Conservation (phyloP, 176 grass and related monocot genomes). For the Hyparrhenia diplandra region DNA sequence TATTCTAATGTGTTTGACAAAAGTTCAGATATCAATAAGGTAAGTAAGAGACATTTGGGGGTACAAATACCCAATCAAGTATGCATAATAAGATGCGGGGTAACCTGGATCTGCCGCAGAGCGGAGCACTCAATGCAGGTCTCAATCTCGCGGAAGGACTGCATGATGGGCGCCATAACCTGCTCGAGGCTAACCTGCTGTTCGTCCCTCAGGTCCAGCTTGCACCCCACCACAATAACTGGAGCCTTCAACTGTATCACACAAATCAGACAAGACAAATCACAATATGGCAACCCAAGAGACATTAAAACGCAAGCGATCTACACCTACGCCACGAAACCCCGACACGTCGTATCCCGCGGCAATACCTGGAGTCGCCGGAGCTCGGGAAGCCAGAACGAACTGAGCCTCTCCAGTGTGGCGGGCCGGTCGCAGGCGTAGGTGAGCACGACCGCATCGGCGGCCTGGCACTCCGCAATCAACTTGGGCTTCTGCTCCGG, state of each 20-base stretch:
- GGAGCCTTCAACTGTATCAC: conserved; percentile 63
- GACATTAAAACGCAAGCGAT: not conserved
- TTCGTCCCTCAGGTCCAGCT: conserved; percentile 88
- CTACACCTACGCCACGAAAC: not conserved
- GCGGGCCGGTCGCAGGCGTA: conserved; percentile 77
- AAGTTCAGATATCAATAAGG: not conserved
- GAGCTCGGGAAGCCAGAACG: conserved; percentile 94
- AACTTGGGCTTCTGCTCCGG: conserved; percentile 84
- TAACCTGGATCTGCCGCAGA: conserved; percentile 93
- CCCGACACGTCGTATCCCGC: not conserved
- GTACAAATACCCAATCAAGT: not conserved
- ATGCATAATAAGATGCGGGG: too few species aligned
- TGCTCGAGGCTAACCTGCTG: conserved; percentile 89
- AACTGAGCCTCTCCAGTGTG: conserved; percentile 76
- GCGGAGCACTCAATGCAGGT: conserved; percentile 98
- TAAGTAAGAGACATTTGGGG: not conserved
- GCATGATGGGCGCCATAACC: conserved; percentile 97
- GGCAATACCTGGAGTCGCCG: conserved; percentile 63
- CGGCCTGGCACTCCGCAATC: conserved; percentile 79
- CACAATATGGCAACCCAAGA: not conserved
- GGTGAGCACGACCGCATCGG: conserved; percentile 86
- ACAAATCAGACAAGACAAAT: conserved; percentile 9
- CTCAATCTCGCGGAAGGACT: conserved; percentile 88
- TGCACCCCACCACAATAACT: conserved; percentile 92
- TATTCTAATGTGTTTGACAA: not conserved